Evolutionary conservation across 164 flowering plant species (phyloP), one percentile per base, ranked within the genome.

Genomic region (Nelumbo lutea): DNA sequence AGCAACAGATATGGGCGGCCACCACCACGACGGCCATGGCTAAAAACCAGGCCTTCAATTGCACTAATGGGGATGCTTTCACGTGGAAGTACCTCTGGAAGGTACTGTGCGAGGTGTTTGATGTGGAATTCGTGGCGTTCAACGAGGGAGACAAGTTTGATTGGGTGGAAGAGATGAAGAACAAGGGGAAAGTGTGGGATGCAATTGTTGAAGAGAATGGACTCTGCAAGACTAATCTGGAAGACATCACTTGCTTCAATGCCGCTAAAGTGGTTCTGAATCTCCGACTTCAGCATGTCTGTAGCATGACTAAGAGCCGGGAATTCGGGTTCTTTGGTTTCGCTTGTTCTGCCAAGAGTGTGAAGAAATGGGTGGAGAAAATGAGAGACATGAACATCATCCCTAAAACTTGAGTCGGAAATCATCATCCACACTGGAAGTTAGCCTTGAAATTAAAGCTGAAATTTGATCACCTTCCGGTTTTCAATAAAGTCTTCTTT

Each of bases 1-100:
- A 75, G 55, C 80, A 81, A 6, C 79, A 81, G 0, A 72, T 79
- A 61, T 77, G 84, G 84, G 80, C 82, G 0, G 67, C 80, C 0
- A 71, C 62, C 3, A 10, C 79, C 1, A 62, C 57, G 1, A 41
- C n/a, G 6, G 80, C 79, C 4, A 79, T 73, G 76, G 75, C n/a
- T 79, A 27, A 27, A 27, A 27, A 27, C 27, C 27, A 27, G 27
- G 27, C 27, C 27, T 27, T 27, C 27, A 27, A 77, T 61, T 75
- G 79, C 70, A 73, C 77, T 0, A 75, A 79, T 38, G 84, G 84
- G 0, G 80, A 79, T 57, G 75, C 77, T 15, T 79, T 77, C 14
- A 72, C 73, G 5, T 77, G 82, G 82, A 79, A 75, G 70, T 57
- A 43, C 2, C 55, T 70, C 3, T 70, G 78, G 70, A 42, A 9